Evolutionary conservation across 139 green algal species (phyloP), one percentile per base, ranked within the genome.

Genomic region (Closterium sp.): DNA sequence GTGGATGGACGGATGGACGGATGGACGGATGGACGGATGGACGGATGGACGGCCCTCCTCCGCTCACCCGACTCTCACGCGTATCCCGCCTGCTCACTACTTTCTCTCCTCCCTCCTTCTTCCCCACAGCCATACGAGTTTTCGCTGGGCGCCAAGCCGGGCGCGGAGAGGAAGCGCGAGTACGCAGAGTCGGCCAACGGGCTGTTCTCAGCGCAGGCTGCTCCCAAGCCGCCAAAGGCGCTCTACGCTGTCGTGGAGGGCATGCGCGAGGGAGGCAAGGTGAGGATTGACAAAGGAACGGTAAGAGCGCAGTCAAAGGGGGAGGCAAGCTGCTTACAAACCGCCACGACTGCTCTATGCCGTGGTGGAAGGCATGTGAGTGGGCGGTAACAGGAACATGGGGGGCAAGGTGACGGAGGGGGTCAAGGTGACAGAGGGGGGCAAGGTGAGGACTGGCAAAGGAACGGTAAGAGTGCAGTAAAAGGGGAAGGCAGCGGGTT

Each of bases 191-290:
- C 84, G 30, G 94, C 94, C 31, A 96, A 94, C 33, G 96, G 96
- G 0, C 89, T 98, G 35, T 99, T 97, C 87, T 89, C 95, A 0
- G 97, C 96, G 4, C 87, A 38, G 1, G 93, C 93, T 12, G 97
- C 97, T 9, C 97, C 97, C 84, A 98, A 98, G 94, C 96, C 97
- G 4, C 97, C 97, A 0, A 95, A 95, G 34, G 97, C 96, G 4
- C 93, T 99, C 28, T 96, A 95, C 23, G 95, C 66, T 34, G 95
- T 96, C 1, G 96, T 98, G 0, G 21, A 98, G 0, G 97, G 97
- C 87, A 99, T 99, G 97, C 96, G 96, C 66, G 93, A 92, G 21
- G 97, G 97, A 2, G 97, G 97, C 87, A 98, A 96, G 96, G 95
- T 97, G 89, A 84, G 95, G n/a, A 30, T 4, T 4, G 36, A 6